Evolutionary conservation across 2,329 filamentous ascomycete genomes (phyloP), one percentile per base, ranked within the genome.

Genomic region (Domatiomyces globalis): DNA sequence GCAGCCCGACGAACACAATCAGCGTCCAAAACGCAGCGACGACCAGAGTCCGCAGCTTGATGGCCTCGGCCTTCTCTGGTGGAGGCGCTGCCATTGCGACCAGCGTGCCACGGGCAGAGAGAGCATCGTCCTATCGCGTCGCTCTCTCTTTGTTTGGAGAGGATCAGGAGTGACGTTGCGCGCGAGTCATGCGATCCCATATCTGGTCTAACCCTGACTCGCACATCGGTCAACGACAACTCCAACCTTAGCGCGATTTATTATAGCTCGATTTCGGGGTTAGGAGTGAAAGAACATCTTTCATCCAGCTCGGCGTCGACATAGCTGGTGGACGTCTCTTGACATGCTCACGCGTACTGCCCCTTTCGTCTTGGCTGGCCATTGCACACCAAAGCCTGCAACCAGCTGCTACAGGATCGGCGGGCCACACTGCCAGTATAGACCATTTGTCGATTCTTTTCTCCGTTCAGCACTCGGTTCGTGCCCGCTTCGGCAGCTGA

Each of bases 1-100:
- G 92, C 58, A 98, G 67, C 2, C 92, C 92, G 5, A 98, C 70
- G 27, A 84, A 77, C 5, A 94, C 65, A 5, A 94, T 86, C 39
- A 96, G 80, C 4, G 81, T 72, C 92, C 92, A 98, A 68, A 95
- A 96, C 7, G 90, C 90, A 55, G 85, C 66, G 56, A 98, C 81
- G 48, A 96, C 84, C 56, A 75, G 74, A 46, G 80, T 79, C 50
- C 92, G 83, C 52, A 83, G 79, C 63, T 78, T 79, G 49, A 83
- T 73, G 56, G 84, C 81, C 58, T 83, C 75, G 18, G 77, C 70
- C 57, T 80, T 83, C 71, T 96, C 89, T 27, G 87, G 83, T 39
- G 89, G 87, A n/a, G 86, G 42, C 25, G 46, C 25, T 19, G 43
- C n/a, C 12, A 48, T 51, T 33, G 45, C 27, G 17, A 33, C 27